These are phyloP conservation scores for Aphanoascus verrucosus DNA, from an alignment of 2,329 filamentous ascomycete genomes.

Conservation along the genomic window DNA sequence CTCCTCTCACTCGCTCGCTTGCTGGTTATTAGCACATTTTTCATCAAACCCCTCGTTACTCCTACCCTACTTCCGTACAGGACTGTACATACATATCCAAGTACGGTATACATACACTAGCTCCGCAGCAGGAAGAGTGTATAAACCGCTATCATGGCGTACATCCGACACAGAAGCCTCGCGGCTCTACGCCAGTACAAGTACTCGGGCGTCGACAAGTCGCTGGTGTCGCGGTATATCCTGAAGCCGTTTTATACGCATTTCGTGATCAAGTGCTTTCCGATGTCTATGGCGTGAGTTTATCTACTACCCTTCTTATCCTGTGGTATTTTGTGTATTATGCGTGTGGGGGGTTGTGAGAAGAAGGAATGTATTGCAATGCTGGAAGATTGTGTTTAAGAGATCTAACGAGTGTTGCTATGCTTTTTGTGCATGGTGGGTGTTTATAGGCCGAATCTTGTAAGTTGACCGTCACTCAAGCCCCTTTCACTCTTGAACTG, in stretches of 20 bases:
- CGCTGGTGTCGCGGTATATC: slow-evolving; percentile 79
- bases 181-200: slow-evolving; percentile 87
- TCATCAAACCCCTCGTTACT: no score
- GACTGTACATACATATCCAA: no score
- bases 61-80: background rate
- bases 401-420: background rate
- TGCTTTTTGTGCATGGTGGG: background rate
- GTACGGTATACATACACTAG: no score
- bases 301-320: background rate
- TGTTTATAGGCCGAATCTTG: slow-evolving; percentile 45
- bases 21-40: no score
- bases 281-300: slow-evolving; percentile 79
- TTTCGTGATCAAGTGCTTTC: slow-evolving; percentile 87
- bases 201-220: slow-evolving; percentile 86
- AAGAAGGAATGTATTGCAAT: background rate
- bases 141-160: slow-evolving; percentile 86
- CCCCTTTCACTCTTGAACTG: no score
- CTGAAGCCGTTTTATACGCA: slow-evolving; percentile 97
- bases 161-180: slow-evolving; percentile 85
- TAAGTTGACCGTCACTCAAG: slow-evolving; percentile 15
- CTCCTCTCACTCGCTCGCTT: no score
- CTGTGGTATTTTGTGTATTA: background rate
- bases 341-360: background rate
- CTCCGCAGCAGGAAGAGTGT: no score
- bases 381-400: background rate